Conservation (phyloP, 495 filamentous ascomycete species). For the Neurospora sp. region DNA sequence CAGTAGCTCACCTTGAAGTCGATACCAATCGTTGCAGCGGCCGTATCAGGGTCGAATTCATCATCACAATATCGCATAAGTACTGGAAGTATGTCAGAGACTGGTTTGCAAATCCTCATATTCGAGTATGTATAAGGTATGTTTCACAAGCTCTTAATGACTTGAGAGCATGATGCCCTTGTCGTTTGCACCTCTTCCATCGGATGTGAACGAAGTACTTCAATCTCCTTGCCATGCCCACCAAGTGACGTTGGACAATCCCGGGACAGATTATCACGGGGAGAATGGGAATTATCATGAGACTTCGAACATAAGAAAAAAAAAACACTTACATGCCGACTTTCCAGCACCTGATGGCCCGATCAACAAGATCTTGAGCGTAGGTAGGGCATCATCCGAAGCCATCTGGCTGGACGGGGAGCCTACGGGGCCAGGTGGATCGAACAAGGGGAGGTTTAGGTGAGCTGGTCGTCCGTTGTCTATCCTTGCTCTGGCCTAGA, state of each 20-base stretch:
- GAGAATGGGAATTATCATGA: neutral
- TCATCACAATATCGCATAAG: constrained; percentile 42
- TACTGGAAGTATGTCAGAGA: constrained; percentile 6
- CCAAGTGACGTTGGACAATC: neutral
- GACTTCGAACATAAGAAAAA: neutral
- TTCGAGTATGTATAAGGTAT: neutral
- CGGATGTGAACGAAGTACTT: neutral
- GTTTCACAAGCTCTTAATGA: neutral
- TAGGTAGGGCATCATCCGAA: constrained; percentile 39
- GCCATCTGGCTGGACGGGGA: constrained; percentile 18
- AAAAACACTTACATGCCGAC: constrained; percentile 35
- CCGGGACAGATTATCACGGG: neutral
- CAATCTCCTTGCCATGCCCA: neutral
- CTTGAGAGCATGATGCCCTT: neutral
- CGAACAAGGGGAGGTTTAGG: neutral
- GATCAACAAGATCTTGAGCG: constrained; percentile 44
- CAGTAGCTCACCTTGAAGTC: constrained; percentile 44
- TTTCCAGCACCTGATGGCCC: constrained; percentile 46
- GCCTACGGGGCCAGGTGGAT: neutral
- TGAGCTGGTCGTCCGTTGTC: neutral
- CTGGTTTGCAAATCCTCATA: neutral
- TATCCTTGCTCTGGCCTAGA: neutral
- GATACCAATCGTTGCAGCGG: constrained; percentile 51
- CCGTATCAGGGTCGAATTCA: constrained; percentile 48
- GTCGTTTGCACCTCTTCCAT: neutral